Base-by-base conservation (phyloP, 495 filamentous ascomycete species). In the Copromyces sp. region DNA sequence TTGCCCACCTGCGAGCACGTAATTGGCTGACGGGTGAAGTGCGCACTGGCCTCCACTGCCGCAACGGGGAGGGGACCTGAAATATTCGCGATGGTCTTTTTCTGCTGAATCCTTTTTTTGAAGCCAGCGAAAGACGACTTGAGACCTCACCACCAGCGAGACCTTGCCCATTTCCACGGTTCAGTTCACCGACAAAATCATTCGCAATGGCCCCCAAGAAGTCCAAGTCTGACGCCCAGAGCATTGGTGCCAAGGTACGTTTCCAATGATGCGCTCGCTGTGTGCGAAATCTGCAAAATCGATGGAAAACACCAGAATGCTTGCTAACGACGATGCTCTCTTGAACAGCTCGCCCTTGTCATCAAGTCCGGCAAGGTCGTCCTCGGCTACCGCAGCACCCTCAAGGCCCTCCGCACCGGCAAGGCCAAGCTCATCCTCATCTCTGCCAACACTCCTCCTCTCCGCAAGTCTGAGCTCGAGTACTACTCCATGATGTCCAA, bases 391-490 rank as follows among this genome's bases (percentile, higher is more conserved):
- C 94, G 96, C 85, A 94, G 92, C 73, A 97, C 94, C 80, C 91
- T 98, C 83, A 99, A 99, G 91, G 90, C 89, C 72, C 90, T 99
- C 77, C 94, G 95, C 80, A 90, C 89, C 70, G 91, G 92, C 80
- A 94, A 94, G 85, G 90, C 90, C 77, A 91, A 91, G 87, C 85
- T 91, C 39, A 87, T 90, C 78, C 87, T 97, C 39, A 80, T 80
- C 47, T 91, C 93, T 74, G 93, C 92, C 85, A 98, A 99, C 88
- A 96, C 93, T 74, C 95, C 95, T 79, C 94, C 95, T 78, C 91
- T 99, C 71, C 88, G 94, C 81, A 98, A 97, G 91, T 91, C 88
- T 77, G 95, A 98, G 88, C 89, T 97, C 74, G 95, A 98, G 85
- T 87, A 89, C 84, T 95, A 95, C 86, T 90, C 91, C 80, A 97